A percentile compares a stretch with the other conserved stretches of the same genome.
These are phyloP conservation scores for Allomyces macrogynus DNA, from an alignment of 192 early-diverging fungal genomes.

Conservation along the genomic window DNA sequence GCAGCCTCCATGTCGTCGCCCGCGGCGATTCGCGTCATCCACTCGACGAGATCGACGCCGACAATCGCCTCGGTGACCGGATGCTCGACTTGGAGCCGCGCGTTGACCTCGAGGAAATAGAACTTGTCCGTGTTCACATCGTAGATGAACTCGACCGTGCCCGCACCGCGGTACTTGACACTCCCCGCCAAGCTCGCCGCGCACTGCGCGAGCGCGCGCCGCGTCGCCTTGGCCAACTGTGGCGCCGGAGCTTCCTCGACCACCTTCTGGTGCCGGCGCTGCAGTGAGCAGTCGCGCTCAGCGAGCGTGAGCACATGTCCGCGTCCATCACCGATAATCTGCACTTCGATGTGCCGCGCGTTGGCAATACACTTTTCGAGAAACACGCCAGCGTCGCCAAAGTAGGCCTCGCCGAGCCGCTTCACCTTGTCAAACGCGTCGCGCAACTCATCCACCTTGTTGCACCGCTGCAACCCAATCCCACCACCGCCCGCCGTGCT, in stretches of 20 bases:
- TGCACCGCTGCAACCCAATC: too few species aligned
- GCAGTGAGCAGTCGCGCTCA: slow-evolving; percentile 44
- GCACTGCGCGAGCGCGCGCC: slow-evolving; percentile 9
- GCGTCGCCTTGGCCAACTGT: slow-evolving; percentile 14
- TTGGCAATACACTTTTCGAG: too few species aligned
- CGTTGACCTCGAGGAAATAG: slow-evolving; percentile 49
- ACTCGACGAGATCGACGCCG: slow-evolving; percentile 35
- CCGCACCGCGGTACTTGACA: slow-evolving; percentile 31
- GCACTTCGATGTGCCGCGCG: slow-evolving; percentile 25
- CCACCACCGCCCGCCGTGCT: too few species aligned
- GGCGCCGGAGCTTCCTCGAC: slow-evolving; percentile 20
- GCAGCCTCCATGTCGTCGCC: slow-evolving; percentile 15
- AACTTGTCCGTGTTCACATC: slow-evolving; percentile 16
- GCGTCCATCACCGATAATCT: slow-evolving; percentile 14
- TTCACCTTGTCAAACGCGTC: too few species aligned
- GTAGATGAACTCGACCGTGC: slow-evolving; percentile 43
- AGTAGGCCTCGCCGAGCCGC: too few species aligned
- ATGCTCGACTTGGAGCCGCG: slow-evolving; percentile 46
- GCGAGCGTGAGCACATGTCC: slow-evolving; percentile 31
- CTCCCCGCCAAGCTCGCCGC: slow-evolving; percentile 22
- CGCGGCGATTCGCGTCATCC: slow-evolving; percentile 33
- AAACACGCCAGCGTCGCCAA: too few species aligned
- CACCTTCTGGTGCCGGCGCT: slow-evolving; percentile 43
- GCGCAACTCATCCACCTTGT: too few species aligned
- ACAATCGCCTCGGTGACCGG: slow-evolving; percentile 39